Conservation (phyloP, 1,139 yeast species). For the Yamadazyma membranifaciens region DNA sequence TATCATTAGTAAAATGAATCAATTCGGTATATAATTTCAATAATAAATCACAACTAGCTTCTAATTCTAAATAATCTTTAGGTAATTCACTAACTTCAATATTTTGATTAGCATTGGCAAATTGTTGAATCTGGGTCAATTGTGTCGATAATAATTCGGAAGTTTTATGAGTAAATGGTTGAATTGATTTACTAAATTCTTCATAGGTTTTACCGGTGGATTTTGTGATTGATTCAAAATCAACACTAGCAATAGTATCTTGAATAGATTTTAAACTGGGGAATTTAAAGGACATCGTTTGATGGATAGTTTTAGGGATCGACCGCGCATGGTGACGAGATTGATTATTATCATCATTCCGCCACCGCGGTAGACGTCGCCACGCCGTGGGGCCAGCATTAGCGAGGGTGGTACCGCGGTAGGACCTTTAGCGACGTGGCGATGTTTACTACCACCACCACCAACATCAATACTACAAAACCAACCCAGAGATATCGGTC, state of each 20-base stretch:
- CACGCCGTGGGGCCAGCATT: no score
- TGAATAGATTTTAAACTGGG: conserved; percentile 49
- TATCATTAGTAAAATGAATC: conserved; percentile 54
- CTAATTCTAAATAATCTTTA: conserved; percentile 65
- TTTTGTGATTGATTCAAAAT: conserved; percentile 40
- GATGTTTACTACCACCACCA: no score
- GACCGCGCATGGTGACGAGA: conserved; percentile 3
- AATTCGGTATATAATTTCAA: conserved; percentile 60
- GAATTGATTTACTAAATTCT: conserved; percentile 40
- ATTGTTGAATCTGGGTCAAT: conserved; percentile 44
- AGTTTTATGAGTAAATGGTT: conserved; percentile 45
- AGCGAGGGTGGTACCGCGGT: no score
- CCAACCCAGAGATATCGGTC: no score
- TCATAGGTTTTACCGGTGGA: conserved; percentile 41
- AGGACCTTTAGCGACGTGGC: no score
- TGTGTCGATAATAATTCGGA: conserved; percentile 37
- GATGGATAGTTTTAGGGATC: conserved; percentile 2
- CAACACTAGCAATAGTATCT: conserved; percentile 42
- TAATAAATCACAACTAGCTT: conserved; percentile 62
- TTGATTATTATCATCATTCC: no score
- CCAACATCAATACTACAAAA: no score
- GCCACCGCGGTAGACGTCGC: not conserved
- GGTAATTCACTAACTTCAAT: conserved; percentile 65
- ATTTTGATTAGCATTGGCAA: conserved; percentile 30
- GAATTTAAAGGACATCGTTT: conserved; percentile 52